A percentile compares a stretch with the other conserved stretches of the same genome.
These are phyloP conservation scores for Coemansia sp. DNA, from an alignment of 192 early-diverging fungal species.

Conservation along the genomic window DNA sequence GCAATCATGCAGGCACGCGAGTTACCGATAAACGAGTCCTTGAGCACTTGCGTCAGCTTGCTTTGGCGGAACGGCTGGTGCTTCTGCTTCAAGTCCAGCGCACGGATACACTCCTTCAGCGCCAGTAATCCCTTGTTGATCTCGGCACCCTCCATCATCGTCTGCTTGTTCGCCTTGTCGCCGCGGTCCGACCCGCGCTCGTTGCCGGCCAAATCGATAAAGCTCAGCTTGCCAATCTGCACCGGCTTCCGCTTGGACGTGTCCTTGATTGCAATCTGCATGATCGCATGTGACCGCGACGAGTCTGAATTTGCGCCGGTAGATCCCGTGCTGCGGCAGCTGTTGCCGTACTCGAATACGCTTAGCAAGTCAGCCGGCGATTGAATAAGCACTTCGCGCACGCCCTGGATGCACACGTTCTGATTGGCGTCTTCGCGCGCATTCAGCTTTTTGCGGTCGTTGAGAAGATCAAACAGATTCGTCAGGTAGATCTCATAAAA, in stretches of 20 bases:
- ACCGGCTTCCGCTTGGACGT: slow-evolving; percentile 59
- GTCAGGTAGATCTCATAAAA: slow-evolving; percentile 99
- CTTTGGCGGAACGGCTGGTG: slow-evolving; percentile 98
- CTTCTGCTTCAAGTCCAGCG: slow-evolving; percentile 89
- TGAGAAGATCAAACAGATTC: slow-evolving; percentile 91
- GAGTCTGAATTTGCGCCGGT: slow-evolving; percentile 95
- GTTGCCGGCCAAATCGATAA: slow-evolving; percentile 98
- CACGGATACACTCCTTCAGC: slow-evolving; percentile 97
- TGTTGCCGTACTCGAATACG: slow-evolving; percentile 92
- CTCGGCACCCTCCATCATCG: slow-evolving; percentile 98
- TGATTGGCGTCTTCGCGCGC: slow-evolving; percentile 96
- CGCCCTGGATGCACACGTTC: slow-evolving; percentile 88
- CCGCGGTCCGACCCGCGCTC: slow-evolving; percentile 98
- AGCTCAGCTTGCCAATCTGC: slow-evolving; percentile 85
- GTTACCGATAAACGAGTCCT: slow-evolving; percentile 98
- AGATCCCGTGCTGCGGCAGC: slow-evolving; percentile 86
- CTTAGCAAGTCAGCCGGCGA: slow-evolving; percentile 85
- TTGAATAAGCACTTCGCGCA: slow-evolving; percentile 85
- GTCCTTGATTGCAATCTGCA: slow-evolving; percentile 87
- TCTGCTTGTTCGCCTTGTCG: slow-evolving; percentile 83
- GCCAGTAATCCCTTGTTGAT: slow-evolving; percentile 99
- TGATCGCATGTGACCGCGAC: slow-evolving; percentile 95
- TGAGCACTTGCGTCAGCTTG: slow-evolving; percentile 96
- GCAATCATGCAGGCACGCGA: slow-evolving; percentile 99
- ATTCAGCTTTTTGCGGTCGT: slow-evolving; percentile 85